phyloP scores from a whole-genome alignment of 2,329 filamentous ascomycete genomes.

The Fusarium napiforme region DNA sequence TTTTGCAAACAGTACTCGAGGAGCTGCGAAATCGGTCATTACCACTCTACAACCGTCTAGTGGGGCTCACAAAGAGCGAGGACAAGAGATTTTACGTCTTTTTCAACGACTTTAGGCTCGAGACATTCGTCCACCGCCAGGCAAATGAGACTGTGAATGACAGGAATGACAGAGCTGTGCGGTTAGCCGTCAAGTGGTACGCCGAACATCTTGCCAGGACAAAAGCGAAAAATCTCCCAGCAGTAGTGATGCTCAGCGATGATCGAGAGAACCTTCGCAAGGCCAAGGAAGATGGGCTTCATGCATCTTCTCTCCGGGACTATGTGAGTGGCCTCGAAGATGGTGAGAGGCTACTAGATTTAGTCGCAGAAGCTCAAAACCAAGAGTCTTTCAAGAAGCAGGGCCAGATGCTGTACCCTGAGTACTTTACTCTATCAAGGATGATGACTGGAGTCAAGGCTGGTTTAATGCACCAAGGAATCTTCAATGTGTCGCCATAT shows the following conservation, averaged over 20 bases:
- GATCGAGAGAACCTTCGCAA: conserved; percentile 89
- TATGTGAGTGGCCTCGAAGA: conserved; percentile 90
- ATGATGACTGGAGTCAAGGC: conserved; percentile 94
- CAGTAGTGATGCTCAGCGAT: conserved; percentile 93
- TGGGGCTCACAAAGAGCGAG: conserved; percentile 91
- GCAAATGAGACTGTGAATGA: conserved; percentile 92
- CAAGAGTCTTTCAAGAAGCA: conserved; percentile 72
- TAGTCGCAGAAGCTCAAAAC: conserved; percentile 86
- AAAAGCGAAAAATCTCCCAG: conserved; percentile 71
- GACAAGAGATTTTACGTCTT: conserved; percentile 99
- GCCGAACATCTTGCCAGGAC: conserved; percentile 78
- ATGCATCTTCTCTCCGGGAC: conserved; percentile 73
- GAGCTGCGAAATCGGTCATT: conserved; percentile 94
- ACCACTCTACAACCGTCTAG: conserved; percentile 92
- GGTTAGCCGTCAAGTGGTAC: conserved; percentile 91
- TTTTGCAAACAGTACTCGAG: conserved; percentile 95
- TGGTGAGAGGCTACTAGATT: conserved; percentile 86
- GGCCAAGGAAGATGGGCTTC: conserved; percentile 79
- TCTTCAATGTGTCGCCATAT: conserved; percentile 96
- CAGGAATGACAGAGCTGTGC: conserved; percentile 91
- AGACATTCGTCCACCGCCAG: conserved; percentile 84
- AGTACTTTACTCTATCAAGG: conserved; percentile 88
- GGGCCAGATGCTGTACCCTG: conserved; percentile 81
- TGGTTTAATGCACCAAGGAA: conserved; percentile 90
- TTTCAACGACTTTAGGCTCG: conserved; percentile 96